phyloP scores from a whole-genome alignment of 192 early-diverging fungal genomes.

The Podila epigama region DNA sequence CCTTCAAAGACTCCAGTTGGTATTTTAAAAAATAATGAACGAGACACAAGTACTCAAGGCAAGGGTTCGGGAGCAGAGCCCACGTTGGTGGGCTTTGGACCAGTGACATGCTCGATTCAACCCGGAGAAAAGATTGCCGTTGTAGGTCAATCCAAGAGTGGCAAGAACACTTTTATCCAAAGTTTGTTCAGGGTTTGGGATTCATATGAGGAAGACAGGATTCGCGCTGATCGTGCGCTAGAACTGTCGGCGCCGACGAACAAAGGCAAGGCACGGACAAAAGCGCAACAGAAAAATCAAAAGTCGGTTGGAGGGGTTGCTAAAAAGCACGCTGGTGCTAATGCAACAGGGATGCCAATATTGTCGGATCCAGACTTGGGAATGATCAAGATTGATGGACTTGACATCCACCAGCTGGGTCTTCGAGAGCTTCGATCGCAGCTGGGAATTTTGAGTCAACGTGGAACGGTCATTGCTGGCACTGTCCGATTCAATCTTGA shows the following conservation, averaged over 20 bases:
- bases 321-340: not conserved
- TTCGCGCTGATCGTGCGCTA: slow-evolving; percentile 13
- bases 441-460: slow-evolving; percentile 22
- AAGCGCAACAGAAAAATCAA: not conserved
- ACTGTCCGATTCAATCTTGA: slow-evolving; percentile 76
- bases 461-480: slow-evolving; percentile 42
- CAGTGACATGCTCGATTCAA: slow-evolving; percentile 20
- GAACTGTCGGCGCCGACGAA: not conserved
- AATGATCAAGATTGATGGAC: slow-evolving; percentile 70
- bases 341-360: slow-evolving; percentile 1
- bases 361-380: slow-evolving; percentile 30
- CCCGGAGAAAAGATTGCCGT: slow-evolving; percentile 45
- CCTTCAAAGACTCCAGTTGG: not conserved
- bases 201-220: slow-evolving; percentile 26
- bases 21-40: not conserved
- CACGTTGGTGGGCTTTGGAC: slow-evolving; percentile 11
- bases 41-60: not conserved
- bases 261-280: not conserved
- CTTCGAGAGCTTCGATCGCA: slow-evolving; percentile 62
- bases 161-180: slow-evolving; percentile 39
- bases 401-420: slow-evolving; percentile 62
- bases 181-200: slow-evolving; percentile 48
- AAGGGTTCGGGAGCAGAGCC: not conserved
- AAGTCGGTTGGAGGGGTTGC: not conserved
- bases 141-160: slow-evolving; percentile 35